phyloP scores from a whole-genome alignment of 148 eudicot genomes.

The Euryodendron excelsum region DNA sequence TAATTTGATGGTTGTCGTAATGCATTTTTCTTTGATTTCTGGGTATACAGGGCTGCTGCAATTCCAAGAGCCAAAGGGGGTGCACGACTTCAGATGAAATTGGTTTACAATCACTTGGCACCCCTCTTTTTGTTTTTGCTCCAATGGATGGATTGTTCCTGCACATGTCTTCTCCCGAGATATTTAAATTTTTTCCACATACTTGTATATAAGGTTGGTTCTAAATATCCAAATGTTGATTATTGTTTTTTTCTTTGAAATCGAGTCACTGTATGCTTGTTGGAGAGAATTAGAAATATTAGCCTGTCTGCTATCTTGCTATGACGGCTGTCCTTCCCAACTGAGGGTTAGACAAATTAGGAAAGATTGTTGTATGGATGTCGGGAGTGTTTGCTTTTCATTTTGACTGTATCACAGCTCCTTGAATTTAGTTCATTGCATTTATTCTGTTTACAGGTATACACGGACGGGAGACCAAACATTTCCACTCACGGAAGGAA shows the following conservation, averaged over 20 bases:
- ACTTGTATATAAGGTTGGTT: constrained; percentile 62
- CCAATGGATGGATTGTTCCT: constrained; percentile 72
- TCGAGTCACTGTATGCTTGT: background rate
- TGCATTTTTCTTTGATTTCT: background rate
- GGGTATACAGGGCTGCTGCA: constrained; percentile 54
- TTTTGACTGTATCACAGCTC: background rate
- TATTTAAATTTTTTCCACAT: constrained; percentile 62
- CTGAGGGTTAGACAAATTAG: background rate
- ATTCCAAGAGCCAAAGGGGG: constrained; percentile 68
- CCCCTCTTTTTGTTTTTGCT: constrained; percentile 58
- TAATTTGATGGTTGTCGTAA: background rate
- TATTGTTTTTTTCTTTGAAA: background rate
- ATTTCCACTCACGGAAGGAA: constrained; percentile 50
- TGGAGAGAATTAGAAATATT: background rate
- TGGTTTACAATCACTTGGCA: constrained; percentile 57
- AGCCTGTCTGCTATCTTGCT: too few relatives aligned
- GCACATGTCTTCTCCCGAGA: constrained; percentile 55
- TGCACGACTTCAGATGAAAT: constrained; percentile 60
- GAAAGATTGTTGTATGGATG: background rate
- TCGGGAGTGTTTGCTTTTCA: background rate
- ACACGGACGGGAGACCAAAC: constrained; percentile 53
- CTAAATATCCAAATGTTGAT: background rate
- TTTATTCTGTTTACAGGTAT: constrained; percentile 39
- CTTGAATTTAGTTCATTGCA: background rate
- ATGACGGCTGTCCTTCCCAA: background rate